Base-by-base conservation (phyloP, 1,284 basidiomycete genomes). In the Marasmius tenuissimus region DNA sequence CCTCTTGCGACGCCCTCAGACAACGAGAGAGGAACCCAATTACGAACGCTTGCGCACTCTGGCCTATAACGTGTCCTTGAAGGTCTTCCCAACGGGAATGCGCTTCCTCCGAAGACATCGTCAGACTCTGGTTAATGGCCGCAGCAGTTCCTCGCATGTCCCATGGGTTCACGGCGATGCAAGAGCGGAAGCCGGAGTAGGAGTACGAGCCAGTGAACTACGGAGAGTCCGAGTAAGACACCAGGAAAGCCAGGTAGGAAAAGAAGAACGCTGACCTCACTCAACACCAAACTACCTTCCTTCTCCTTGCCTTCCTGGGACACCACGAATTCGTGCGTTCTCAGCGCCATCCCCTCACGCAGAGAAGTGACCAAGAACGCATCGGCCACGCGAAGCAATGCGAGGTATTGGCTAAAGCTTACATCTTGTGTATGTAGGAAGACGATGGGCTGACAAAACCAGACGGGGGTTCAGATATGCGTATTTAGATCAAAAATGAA, bases 371-470 rank as follows among this genome's bases (percentile, higher is more conserved):
- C 89, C 67, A 95, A 78, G 74, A 96, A 96, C n/a, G 89, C 91
- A 73, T 96, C 94, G 1, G 91, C 94, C 5, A 92, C 88, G 3
- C 84, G 93, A 52, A 95, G 78, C 39, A 95, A 77, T 9, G 91
- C 94, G 14, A 95, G 81, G 72, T 96, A 96, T 71, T 95, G 93
- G 65, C 82, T 86, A 72, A 95, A 95, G 3, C 91, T 94, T 63
- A 96, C 79, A 68, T 95, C 93, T 68, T 92, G 89, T 0, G 91
- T 93, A 70, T 94, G 93, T 56, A 96, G 73, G 76, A 96, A 94
- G 18, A 96, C 90, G 56, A 95, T 85, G 4, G 94, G 94, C 72
- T 94, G 45, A 5, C 40, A 42, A 42, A 42, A 12, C 11, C 2
- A 42, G 3, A n/a, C 11, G 5, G 8, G 8, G 16, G 16, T 14